Base-by-base conservation (phyloP, 805 yeast species). In the Kockiozyma suomiensis region DNA sequence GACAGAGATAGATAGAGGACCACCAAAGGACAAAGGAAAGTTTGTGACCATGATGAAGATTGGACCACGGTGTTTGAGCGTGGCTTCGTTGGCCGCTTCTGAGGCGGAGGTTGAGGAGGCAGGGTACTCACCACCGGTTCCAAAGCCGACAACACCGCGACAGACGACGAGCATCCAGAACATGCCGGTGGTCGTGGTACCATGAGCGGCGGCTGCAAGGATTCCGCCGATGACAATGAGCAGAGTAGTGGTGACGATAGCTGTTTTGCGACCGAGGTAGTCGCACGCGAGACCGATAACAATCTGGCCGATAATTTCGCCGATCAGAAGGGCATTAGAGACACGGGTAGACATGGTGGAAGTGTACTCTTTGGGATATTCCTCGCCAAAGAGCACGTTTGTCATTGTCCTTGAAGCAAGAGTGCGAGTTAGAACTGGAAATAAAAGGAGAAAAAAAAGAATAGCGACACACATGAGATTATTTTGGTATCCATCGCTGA, bases 401-500 rank as follows among this genome's bases (percentile, higher is more conserved):
- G 81, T 68, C 86, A 86, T 85, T 3, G 89, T 81, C 63, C 65
- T 61, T 17, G 33, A 21, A 38, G 42, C 19, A 13, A 37, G 19
- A 10, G 19, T 17, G 19, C 3, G 13, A 21, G 33, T 23, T 32
- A 10, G 41, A 48, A 15, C 25, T 53, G 37, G 10, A 23, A 21
- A 42, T 17, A 32, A 3, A 7, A 12, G 21, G 8, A 19, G 28
- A 25, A 19, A 7, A 40, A 26, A n/a, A n/a, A 12, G 17, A 5
- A 2, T 23, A 19, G 32, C 2, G 28, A 38, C 65, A 28, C 41
- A 61, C 89, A 87, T 85, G 63, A 85, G 80, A 66, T 83, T 85
- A 70, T 87, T 87, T 70, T 85, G 90, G 72, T 87, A 87, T 3
- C 92, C 92, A 73, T 88, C 94, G 23, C 88, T 82, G 68, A 86